Percentiles rank a stretch among this genome's conserved stretches.
phyloP scores from a whole-genome alignment of 352 stramenopile species.

The Pythium volutum region DNA sequence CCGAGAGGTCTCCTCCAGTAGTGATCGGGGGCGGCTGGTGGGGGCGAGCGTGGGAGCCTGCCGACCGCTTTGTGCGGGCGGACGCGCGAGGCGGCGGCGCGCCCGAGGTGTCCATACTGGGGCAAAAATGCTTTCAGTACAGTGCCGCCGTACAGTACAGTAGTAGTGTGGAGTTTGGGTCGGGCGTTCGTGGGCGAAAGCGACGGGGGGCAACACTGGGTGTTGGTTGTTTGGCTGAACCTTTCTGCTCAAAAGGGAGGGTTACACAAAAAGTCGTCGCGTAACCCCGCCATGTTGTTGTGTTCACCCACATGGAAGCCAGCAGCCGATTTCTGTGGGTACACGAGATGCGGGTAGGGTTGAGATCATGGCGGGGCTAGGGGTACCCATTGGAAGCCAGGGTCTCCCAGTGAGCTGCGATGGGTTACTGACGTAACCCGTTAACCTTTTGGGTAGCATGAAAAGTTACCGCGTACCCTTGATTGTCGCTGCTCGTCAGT shows the following conservation, averaged over 20 bases:
- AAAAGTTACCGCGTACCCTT: not conserved
- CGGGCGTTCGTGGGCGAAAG: no score
- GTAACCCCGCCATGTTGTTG: not conserved
- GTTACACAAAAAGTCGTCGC: not conserved
- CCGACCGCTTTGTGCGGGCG: conserved; percentile 14
- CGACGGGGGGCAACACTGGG: not conserved
- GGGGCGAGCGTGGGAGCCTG: conserved; percentile 19
- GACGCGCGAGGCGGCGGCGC: not conserved
- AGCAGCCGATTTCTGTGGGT: not conserved
- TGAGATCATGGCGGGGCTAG: not conserved
- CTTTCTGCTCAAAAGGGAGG: not conserved
- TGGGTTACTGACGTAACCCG: no score
- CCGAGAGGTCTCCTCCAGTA: no score
- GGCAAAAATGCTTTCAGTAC: no score
- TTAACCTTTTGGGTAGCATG: no score
- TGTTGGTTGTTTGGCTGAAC: not conserved
- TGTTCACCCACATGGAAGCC: conserved; percentile 1
- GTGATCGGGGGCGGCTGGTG: not conserved
- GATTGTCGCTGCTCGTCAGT: not conserved
- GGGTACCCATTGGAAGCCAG: no score
- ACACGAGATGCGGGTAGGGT: not conserved
- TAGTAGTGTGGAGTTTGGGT: no score
- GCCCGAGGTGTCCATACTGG: conserved; percentile 19
- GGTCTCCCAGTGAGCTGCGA: no score
- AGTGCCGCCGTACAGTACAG: not conserved